Conservation (phyloP, 441 rosid species). For the Francoa sonchifolia region DNA sequence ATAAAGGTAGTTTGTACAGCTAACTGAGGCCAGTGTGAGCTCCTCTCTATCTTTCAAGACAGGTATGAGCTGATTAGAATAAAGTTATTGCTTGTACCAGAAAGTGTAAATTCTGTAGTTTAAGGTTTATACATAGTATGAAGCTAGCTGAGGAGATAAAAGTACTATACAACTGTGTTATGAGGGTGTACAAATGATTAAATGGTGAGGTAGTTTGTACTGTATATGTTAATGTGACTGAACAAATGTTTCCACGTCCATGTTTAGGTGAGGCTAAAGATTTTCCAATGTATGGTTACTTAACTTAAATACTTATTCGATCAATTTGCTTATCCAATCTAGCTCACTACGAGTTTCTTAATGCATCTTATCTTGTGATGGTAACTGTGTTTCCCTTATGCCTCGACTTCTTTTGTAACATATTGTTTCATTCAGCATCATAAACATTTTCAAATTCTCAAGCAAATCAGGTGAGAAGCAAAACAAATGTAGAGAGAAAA, state of each 20-base stretch:
- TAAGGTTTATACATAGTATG: constrained; percentile 40
- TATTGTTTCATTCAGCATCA: too few relatives aligned
- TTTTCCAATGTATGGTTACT: constrained; percentile 19
- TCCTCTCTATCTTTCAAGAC: constrained; percentile 26
- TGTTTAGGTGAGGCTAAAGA: constrained; percentile 29
- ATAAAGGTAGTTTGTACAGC: constrained; percentile 63
- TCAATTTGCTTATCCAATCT: constrained; percentile 9
- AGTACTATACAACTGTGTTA: constrained; percentile 20
- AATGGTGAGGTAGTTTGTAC: constrained; percentile 21
- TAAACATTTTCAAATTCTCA: too few relatives aligned
- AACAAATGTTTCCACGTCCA: constrained; percentile 35
- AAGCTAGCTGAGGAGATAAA: constrained; percentile 24
- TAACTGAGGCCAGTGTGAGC: constrained; percentile 31
- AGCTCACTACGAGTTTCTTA: background rate
- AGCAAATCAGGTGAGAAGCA: too few relatives aligned
- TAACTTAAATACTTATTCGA: constrained; percentile 5
- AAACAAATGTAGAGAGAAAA: too few relatives aligned
- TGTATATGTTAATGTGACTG: constrained; percentile 27
- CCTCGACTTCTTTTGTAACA: too few relatives aligned
- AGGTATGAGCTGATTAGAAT: constrained; percentile 39
- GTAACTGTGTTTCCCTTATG: too few relatives aligned
- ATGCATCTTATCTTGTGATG: background rate
- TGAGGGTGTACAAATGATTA: constrained; percentile 31
- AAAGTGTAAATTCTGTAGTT: constrained; percentile 78
- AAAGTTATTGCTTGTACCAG: constrained; percentile 41